These are phyloP conservation scores for Pecoramyces ruminantium DNA, from an alignment of 192 early-diverging fungal species.

Conservation along the genomic window DNA sequence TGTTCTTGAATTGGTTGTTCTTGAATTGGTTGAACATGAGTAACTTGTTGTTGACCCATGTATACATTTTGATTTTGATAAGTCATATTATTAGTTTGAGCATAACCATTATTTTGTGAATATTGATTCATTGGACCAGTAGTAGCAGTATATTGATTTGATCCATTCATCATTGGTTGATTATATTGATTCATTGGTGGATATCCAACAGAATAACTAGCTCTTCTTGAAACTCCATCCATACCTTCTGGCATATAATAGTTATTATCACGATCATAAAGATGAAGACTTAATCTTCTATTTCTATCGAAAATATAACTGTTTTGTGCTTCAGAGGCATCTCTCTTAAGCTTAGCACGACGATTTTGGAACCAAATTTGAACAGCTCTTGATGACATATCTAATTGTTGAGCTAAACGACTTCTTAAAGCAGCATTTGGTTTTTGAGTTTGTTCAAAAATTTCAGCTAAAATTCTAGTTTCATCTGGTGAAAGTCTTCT, in stretches of 20 bases:
- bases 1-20: background rate
- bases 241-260: background rate
- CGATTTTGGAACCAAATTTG: slow-evolving; percentile 81
- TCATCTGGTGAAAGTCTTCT: slow-evolving; percentile 50
- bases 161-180: background rate
- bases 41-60: background rate
- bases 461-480: slow-evolving; percentile 33
- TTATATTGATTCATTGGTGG: background rate
- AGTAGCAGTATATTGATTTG: background rate
- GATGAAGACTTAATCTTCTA: background rate
- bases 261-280: background rate
- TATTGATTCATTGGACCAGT: background rate
- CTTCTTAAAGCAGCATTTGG: slow-evolving; percentile 45
- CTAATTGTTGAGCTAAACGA: slow-evolving; percentile 38
- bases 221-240: background rate
- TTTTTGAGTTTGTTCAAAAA: slow-evolving; percentile 41
- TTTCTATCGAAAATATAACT: background rate
- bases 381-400: slow-evolving; percentile 50
- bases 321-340: slow-evolving; percentile 7
- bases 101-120: background rate
- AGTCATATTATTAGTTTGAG: background rate
- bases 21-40: background rate
- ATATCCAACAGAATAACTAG: background rate
- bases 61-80: background rate
- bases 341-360: slow-evolving; percentile 68